These are phyloP conservation scores for Chlorella sorokiniana DNA, from an alignment of 139 green algal species.

Conservation along the genomic window DNA sequence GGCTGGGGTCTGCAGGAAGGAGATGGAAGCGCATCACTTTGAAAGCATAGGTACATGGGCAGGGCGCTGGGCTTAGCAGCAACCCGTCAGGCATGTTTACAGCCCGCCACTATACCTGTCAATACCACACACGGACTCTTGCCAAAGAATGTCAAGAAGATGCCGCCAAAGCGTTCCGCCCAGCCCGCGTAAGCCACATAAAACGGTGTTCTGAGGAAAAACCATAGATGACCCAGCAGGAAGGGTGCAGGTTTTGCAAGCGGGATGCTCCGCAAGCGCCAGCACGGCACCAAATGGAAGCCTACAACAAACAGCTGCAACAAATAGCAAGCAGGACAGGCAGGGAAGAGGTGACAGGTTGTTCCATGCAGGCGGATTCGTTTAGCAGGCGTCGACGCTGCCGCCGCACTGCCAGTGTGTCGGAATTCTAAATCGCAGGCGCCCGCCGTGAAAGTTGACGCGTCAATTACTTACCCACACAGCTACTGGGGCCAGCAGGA, in stretches of 20 bases:
- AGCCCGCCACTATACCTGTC: neutral
- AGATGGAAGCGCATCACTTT: neutral
- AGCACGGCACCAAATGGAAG: neutral
- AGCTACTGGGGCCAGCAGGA: neutral
- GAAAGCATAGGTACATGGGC: neutral
- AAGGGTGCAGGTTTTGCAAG: neutral
- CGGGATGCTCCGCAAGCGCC: slow-evolving; percentile 14
- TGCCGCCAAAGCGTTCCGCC: slow-evolving; percentile 4
- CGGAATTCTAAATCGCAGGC: no score
- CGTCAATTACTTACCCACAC: neutral
- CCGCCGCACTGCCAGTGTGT: no score
- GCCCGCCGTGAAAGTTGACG: neutral
- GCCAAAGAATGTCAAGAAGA: slow-evolving; percentile 21
- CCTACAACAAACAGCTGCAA: slow-evolving; percentile 1
- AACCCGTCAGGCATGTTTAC: neutral
- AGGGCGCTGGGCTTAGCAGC: neutral
- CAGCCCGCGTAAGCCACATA: neutral
- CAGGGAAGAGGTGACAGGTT: no score
- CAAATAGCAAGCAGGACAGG: neutral
- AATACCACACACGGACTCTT: slow-evolving; percentile 18
- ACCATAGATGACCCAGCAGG: slow-evolving; percentile 15
- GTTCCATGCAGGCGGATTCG: no score
- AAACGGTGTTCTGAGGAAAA: neutral
- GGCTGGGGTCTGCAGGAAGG: slow-evolving; percentile 14
- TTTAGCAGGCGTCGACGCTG: no score